These are phyloP conservation scores for Fraxinus greggii DNA, from an alignment of 305 asterid species.

Conservation along the genomic window DNA sequence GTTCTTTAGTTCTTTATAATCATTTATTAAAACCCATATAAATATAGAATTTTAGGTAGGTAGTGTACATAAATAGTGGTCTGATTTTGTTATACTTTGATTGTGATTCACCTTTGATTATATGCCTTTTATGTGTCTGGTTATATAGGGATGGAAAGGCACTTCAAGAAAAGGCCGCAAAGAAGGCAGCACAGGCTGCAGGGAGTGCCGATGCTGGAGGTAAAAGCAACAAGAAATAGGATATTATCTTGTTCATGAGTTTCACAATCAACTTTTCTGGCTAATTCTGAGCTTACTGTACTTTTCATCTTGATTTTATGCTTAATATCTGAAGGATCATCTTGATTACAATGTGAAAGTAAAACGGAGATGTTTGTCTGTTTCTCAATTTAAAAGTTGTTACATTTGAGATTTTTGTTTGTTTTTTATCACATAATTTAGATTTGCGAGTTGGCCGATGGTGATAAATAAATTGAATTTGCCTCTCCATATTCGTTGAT, in stretches of 20 bases:
- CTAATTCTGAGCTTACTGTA: not conserved
- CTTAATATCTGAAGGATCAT: constrained; percentile 1
- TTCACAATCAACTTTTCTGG: not conserved
- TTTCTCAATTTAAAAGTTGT: not conserved
- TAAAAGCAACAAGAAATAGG: constrained; percentile 75
- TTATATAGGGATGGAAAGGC: constrained; percentile 78
- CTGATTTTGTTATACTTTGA: not conserved
- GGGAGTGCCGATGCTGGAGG: constrained; percentile 61
- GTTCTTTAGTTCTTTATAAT: not conserved
- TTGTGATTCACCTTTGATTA: not conserved
- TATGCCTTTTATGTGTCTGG: not conserved
- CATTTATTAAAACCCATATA: not conserved
- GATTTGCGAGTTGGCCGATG: not conserved
- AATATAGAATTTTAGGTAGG: not conserved
- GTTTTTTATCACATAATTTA: not conserved
- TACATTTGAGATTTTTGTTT: not conserved
- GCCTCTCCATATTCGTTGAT: not conserved
- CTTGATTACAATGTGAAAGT: not conserved
- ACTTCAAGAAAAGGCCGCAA: constrained; percentile 79
- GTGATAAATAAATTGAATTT: not conserved
- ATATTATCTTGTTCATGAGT: not conserved
- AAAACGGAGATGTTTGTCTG: not conserved
- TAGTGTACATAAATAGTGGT: not conserved
- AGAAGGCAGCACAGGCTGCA: constrained; percentile 68
- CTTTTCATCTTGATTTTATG: not conserved